These are phyloP conservation scores for Hansenula lynferdii DNA, from an alignment of 1,139 yeast species.

Conservation along the genomic window DNA sequence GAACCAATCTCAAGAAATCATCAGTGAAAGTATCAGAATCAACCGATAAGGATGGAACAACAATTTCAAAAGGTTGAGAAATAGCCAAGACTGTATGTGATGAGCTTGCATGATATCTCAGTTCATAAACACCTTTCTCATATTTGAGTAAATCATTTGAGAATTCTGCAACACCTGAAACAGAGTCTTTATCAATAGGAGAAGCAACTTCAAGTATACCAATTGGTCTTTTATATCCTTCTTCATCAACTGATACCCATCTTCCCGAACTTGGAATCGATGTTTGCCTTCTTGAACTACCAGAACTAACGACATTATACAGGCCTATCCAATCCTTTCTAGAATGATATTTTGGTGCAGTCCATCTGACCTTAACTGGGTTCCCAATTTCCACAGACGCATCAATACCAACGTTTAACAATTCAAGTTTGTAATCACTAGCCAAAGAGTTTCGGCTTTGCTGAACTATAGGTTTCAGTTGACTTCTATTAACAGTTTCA, in stretches of 20 bases:
- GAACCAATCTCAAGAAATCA: constrained; percentile 19
- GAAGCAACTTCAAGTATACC: constrained; percentile 17
- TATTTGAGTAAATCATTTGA: constrained; percentile 48
- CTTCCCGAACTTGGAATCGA: constrained; percentile 62
- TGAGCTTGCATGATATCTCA: constrained; percentile 67
- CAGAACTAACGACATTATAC: constrained; percentile 61
- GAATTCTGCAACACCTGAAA: constrained; percentile 50
- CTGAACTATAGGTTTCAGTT: constrained; percentile 3
- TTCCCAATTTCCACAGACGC: constrained; percentile 38
- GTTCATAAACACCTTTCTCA: constrained; percentile 73
- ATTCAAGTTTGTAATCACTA: constrained; percentile 12
- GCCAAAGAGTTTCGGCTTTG: constrained; percentile 10
- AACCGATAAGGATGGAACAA: constrained; percentile 36
- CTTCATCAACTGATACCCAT: constrained; percentile 54
- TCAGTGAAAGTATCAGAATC: constrained; percentile 24
- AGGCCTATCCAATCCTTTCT: constrained; percentile 75
- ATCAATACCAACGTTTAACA: constrained; percentile 15
- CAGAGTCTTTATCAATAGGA: constrained; percentile 25
- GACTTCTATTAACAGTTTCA: constrained; percentile 11
- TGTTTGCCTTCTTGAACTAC: constrained; percentile 55
- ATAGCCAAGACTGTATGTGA: constrained; percentile 68
- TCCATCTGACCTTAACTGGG: constrained; percentile 55
- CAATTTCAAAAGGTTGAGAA: constrained; percentile 69
- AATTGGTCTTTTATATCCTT: constrained; percentile 20
- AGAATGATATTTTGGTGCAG: constrained; percentile 41